Base-by-base conservation (phyloP, 2,329 filamentous ascomycete species). In the Dothideomycetes sp. region DNA sequence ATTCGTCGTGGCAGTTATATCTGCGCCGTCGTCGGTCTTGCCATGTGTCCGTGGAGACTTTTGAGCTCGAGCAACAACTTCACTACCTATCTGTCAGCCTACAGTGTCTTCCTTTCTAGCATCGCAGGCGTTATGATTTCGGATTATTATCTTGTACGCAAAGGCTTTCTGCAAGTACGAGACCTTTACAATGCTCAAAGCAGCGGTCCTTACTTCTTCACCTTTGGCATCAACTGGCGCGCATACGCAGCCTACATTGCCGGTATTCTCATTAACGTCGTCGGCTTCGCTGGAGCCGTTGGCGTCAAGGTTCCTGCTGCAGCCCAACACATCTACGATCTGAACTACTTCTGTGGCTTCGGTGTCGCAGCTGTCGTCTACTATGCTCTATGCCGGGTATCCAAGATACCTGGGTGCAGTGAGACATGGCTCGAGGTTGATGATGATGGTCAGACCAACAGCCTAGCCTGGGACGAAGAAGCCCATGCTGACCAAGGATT, bases 261-360 rank as follows among this genome's bases (percentile, higher is more conserved):
- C 1, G 87, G 87, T 9, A 93, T 94, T 47, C 58, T 91, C 6
- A 81, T 94, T 68, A 94, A 94, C 52, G 83, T 95, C 4, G 85
- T 94, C 5, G 88, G 88, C 1, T 95, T 95, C 50, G 86, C 79
- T 1, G 87, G 85, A 2, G 86, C 83, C 0, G 74, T 94, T 16
- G 85, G 86, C 1, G 61, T 58, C 16, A 57, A 64, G 0, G 85
- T 94, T 0, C 88, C 89, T 0, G 66, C 74, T 5, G 87, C 81
- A 1, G 88, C 89, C 1, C 77, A 73, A 1, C 93, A 93, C 56
- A 77, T 95, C 46, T 95, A 94, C 68, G 84, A 87, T 51, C 56
- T 95, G 52, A 94, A 94, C 62, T 95, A 87, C 67, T 94, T 95
- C 59, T 74, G 74, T 32, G 88, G 88, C 0, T 88, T 94, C 57